Percentiles rank a stretch among this genome's conserved stretches.
phyloP scores from a whole-genome alignment of 2,329 filamentous ascomycete genomes.

The Fusarium pseudonygamai region DNA sequence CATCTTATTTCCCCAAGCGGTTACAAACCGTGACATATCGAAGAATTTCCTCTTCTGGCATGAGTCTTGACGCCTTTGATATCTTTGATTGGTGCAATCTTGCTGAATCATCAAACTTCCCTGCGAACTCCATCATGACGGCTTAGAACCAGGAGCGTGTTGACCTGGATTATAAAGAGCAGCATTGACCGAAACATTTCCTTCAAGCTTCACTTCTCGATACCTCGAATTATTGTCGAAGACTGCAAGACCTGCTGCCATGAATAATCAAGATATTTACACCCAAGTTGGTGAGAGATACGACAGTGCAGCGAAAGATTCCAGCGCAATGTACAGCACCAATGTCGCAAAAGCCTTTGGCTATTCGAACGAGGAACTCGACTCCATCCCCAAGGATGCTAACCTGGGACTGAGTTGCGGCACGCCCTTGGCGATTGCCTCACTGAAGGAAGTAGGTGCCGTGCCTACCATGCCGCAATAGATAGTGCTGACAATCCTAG shows the following conservation, averaged over 20 bases:
- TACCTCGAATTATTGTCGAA: no score
- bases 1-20: neutral
- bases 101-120: neutral
- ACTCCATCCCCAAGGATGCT: neutral
- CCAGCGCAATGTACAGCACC: neutral
- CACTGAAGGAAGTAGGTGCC: neutral
- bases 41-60: neutral
- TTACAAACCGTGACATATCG: neutral
- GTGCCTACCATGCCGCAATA: fast-evolving
- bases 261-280: neutral
- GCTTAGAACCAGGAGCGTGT: no score
- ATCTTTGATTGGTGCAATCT: neutral
- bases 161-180: no score
- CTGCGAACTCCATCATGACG: no score
- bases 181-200: no score
- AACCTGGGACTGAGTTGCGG: slow-evolving; percentile 4
- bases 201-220: neutral
- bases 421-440: neutral
- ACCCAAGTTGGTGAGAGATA: neutral
- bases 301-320: neutral
- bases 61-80: fast-evolving
- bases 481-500: neutral
- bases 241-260: neutral
- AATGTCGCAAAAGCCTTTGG: slow-evolving; percentile 8
- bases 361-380: slow-evolving; percentile 2